Base-by-base conservation (phyloP, 2,329 filamentous ascomycete species). In the Aspergillus piperis region DNA sequence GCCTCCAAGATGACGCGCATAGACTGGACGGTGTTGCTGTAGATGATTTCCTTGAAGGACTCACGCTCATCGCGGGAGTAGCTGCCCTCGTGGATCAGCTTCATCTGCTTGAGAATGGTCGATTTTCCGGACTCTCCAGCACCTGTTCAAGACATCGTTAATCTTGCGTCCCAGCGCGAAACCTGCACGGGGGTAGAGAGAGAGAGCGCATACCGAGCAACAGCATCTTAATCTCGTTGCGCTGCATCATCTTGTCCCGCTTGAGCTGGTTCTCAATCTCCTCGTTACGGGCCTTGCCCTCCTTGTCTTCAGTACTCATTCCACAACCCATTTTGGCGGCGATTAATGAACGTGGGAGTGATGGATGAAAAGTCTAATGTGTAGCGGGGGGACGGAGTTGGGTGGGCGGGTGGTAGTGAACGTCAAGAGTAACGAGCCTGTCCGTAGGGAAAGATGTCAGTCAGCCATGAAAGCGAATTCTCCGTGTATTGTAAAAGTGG, bases 181-280 rank as follows among this genome's bases (percentile, higher is more conserved):
- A 38, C 7, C 10, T 32, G 11, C n/a, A 50, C 8, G 10, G 15
- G 17, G 39, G 42, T 23, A n/a, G 52, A 27, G 17, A 39, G 30
- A 23, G 6, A 25, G 23, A 25, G 60, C 61, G 25, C 88, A 76
- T 86, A 97, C 95, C 95, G 73, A 99, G 89, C 73, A 99, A 86
- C 72, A 99, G 85, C 95, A 99, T 98, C 87, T 99, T 99, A 84
- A 99, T 99, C 82, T 99, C 95, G 72, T 99, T 99, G 73, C 94
- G 90, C 83, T 97, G 93, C 85, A 96, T 90, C 91, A 98, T 91
- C 82, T 96, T 96, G 77, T 99, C 95, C 79, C 92, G 87, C 87
- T 97, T 98, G 77, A 98, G 84, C 84, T 98, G 94, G 80, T 97
- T 98, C 83, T 99, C 95, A 76, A 99, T 99, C 88, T 98, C 94